Evolutionary conservation across 768 basidiomycete genomes (phyloP).

Genomic region (Paxillus rubicundulus): DNA sequence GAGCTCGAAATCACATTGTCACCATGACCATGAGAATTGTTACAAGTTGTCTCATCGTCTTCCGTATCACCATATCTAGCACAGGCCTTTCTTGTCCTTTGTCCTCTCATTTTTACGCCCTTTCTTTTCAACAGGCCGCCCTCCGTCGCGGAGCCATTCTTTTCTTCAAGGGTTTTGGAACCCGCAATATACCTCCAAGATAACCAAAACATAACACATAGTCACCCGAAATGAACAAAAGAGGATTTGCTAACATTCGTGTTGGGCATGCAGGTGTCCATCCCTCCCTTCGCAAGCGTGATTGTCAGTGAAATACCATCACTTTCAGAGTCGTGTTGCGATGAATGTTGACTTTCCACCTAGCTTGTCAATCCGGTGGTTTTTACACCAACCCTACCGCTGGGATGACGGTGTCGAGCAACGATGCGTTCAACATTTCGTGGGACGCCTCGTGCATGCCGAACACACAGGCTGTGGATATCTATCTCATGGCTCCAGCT

Average conservation of each 20-base stretch:
- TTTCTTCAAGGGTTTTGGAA: slow-evolving; percentile 15
- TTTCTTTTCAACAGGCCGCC: slow-evolving; percentile 21
- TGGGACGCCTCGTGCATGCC: slow-evolving; percentile 66
- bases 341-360: background rate
- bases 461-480: slow-evolving; percentile 50
- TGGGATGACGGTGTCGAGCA: slow-evolving; percentile 44
- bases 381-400: slow-evolving; percentile 59
- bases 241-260: slow-evolving; percentile 27
- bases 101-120: slow-evolving; percentile 16
- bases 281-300: slow-evolving; percentile 23
- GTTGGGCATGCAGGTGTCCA: slow-evolving; percentile 22
- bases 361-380: slow-evolving; percentile 55
- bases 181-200: slow-evolving; percentile 3
- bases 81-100: background rate
- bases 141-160: slow-evolving; percentile 28
- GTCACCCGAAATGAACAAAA: slow-evolving; percentile 24
- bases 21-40: background rate
- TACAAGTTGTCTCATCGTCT: slow-evolving; percentile 5
- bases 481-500: slow-evolving; percentile 61
- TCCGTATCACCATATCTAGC: background rate
- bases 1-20: slow-evolving; percentile 23
- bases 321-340: background rate
- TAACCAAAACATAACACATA: slow-evolving; percentile 5
- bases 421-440: slow-evolving; percentile 50
- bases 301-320: slow-evolving; percentile 11